Percentiles rank a stretch among this genome's conserved stretches.
Evolutionary conservation across 2,329 filamentous ascomycete species (phyloP).

Genomic region (Periconia macrospinosa): DNA sequence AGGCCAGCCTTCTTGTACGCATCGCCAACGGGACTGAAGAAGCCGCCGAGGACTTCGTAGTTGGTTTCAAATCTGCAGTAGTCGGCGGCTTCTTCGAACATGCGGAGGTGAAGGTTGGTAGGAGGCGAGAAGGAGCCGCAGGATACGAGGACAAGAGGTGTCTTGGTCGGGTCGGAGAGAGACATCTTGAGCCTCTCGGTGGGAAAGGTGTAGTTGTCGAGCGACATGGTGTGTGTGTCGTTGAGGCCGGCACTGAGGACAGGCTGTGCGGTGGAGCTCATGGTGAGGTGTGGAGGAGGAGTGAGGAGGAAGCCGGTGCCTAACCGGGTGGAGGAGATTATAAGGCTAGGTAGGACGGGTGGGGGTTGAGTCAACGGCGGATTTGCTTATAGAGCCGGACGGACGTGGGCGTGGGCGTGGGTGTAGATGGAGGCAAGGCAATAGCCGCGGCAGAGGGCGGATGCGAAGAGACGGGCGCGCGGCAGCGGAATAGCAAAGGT

Average conservation of each 20-base stretch:
- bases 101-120: conserved; percentile 76
- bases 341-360: neutral
- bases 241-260: conserved; percentile 25
- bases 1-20: conserved; percentile 81
- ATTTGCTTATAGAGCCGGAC: neutral
- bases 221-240: conserved; percentile 31
- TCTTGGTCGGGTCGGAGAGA: conserved; percentile 59
- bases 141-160: conserved; percentile 68
- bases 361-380: neutral
- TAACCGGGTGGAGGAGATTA: neutral
- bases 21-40: conserved; percentile 75
- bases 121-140: conserved; percentile 74
- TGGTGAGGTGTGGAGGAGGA: conserved; percentile 15
- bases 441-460: neutral
- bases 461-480: neutral
- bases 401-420: too few relatives aligned
- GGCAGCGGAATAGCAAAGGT: neutral
- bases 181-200: conserved; percentile 60
- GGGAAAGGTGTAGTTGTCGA: conserved; percentile 63
- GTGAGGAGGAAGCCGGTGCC: neutral
- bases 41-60: conserved; percentile 86
- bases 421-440: neutral
- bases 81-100: conserved; percentile 86
- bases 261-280: conserved; percentile 23
- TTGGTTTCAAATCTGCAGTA: conserved; percentile 70